These are phyloP conservation scores for Alternaria novae-zelandiae DNA, from an alignment of 2,329 filamentous ascomycete genomes.

Conservation along the genomic window DNA sequence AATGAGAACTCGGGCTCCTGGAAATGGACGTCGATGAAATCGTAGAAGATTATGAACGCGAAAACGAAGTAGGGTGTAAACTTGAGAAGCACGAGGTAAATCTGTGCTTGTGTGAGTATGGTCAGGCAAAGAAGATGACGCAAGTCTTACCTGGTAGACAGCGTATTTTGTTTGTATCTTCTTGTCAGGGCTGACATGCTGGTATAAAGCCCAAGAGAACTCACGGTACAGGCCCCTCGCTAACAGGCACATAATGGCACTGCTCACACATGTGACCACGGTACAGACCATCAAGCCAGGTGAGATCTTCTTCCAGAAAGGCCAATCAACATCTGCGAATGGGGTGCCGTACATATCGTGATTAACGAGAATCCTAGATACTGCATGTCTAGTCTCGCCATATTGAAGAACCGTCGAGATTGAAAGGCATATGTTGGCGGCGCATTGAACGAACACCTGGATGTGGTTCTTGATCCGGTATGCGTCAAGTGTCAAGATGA, in stretches of 20 bases:
- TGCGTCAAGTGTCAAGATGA: slow-evolving; percentile 30
- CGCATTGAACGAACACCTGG: slow-evolving; percentile 27
- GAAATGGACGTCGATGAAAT: slow-evolving; percentile 29
- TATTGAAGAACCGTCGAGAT: slow-evolving; percentile 27
- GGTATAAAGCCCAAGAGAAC: slow-evolving; percentile 28
- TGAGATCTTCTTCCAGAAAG: slow-evolving; percentile 12
- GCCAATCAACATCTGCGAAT: slow-evolving; percentile 19
- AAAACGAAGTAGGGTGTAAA: slow-evolving; percentile 27
- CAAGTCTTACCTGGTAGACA: slow-evolving; percentile 18
- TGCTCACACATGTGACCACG: slow-evolving; percentile 6
- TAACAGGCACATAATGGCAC: slow-evolving; percentile 2
- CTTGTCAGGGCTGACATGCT: slow-evolving; percentile 20
- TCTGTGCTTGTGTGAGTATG: slow-evolving; percentile 1
- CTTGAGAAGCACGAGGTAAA: slow-evolving; percentile 26
- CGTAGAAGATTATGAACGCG: slow-evolving; percentile 29
- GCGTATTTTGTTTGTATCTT: slow-evolving; percentile 16
- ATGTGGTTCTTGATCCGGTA: slow-evolving; percentile 32
- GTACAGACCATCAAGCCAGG: slow-evolving; percentile 3
- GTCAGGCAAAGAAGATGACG: not conserved
- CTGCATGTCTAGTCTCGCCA: slow-evolving; percentile 10
- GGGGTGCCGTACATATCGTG: slow-evolving; percentile 4
- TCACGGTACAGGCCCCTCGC: slow-evolving; percentile 13
- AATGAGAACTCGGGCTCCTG: slow-evolving; percentile 28
- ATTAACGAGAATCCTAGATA: not conserved
- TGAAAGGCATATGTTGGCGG: slow-evolving; percentile 27